phyloP scores from a whole-genome alignment of 441 rosid genomes.

The Populus hybrid region DNA sequence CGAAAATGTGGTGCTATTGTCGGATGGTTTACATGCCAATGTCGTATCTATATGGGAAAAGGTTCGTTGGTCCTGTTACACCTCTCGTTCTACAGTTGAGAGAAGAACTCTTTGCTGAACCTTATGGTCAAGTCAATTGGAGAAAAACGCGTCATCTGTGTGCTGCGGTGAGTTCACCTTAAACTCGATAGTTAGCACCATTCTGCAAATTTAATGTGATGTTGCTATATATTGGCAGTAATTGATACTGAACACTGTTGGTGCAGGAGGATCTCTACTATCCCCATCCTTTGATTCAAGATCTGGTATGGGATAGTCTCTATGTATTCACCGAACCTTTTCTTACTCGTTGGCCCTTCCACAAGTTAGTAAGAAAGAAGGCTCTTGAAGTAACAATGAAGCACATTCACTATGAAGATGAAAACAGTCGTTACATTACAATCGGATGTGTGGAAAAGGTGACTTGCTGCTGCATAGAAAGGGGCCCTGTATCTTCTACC shows the following conservation, averaged over 20 bases:
- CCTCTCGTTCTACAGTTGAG: constrained; percentile 48
- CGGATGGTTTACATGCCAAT: constrained; percentile 82
- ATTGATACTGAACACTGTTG: background rate
- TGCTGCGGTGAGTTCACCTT: constrained; percentile 35
- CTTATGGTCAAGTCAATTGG: constrained; percentile 31
- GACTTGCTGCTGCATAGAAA: background rate
- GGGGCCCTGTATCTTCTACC: background rate
- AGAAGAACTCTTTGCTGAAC: constrained; percentile 35
- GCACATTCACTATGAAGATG: constrained; percentile 60
- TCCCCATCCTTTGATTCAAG: constrained; percentile 54
- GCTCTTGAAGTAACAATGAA: constrained; percentile 53
- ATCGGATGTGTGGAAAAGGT: constrained; percentile 58
- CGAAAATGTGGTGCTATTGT: constrained; percentile 77
- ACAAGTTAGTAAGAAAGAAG: constrained; percentile 39
- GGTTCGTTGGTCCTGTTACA: constrained; percentile 71
- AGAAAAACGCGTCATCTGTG: constrained; percentile 49
- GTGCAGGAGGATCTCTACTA: constrained; percentile 56
- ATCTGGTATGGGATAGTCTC: constrained; percentile 56
- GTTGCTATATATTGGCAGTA: background rate
- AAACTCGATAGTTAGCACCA: background rate
- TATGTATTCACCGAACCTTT: constrained; percentile 47
- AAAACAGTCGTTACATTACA: constrained; percentile 55
- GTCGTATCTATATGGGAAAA: constrained; percentile 74
- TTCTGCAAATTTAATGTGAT: background rate
- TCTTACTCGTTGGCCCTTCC: constrained; percentile 54